Base-by-base conservation (phyloP, 1,284 basidiomycete species). In the Kwoniella shivajii region DNA sequence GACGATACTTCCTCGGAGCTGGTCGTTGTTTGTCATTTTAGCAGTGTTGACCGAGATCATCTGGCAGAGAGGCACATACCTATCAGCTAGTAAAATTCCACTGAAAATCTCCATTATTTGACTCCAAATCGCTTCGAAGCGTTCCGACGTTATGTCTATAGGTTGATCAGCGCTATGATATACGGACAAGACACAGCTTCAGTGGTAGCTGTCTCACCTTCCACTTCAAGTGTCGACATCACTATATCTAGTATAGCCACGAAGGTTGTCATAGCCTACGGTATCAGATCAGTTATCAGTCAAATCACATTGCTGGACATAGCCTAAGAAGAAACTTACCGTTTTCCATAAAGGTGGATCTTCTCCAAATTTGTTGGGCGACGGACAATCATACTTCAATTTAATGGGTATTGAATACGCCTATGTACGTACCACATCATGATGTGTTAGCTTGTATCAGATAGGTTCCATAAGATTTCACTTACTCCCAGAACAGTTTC, bases 341-440 rank as follows among this genome's bases (percentile, higher is more conserved):
- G 90, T 92, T 77, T 92, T 92, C 93, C 92, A 96, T 7, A 96
- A 77, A 0, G 92, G 90, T n/a, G 75, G 78, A 70, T 92, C 92
- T 51, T 88, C 86, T 1, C 89, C 90, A 68, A 86, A 90, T 72
- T 88, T 92, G 41, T 87, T 92, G 0, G 93, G 83, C 0, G 88
- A 80, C 0, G 94, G 93, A 72, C 94, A 96, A 43, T 93, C 91
- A 66, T 97, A 96, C 76, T 94, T 95, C 60, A 98, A 80, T 73
- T 92, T 92, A 73, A 97, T 86, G 0, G 94, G 92, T 31, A 95
- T 87, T 1, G 89, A 85, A 66, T 90, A 92, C 0, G 92, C 88
- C 90, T 92, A 51, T 10, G 18, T 33, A 14, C 2, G 27, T 6
- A 16, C n/a, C n/a, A n/a, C n/a, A n/a, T n/a, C n/a, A n/a, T n/a